Conservation (phyloP, 2,329 filamentous ascomycete species). For the Pseudogymnoascus verrucosus region DNA sequence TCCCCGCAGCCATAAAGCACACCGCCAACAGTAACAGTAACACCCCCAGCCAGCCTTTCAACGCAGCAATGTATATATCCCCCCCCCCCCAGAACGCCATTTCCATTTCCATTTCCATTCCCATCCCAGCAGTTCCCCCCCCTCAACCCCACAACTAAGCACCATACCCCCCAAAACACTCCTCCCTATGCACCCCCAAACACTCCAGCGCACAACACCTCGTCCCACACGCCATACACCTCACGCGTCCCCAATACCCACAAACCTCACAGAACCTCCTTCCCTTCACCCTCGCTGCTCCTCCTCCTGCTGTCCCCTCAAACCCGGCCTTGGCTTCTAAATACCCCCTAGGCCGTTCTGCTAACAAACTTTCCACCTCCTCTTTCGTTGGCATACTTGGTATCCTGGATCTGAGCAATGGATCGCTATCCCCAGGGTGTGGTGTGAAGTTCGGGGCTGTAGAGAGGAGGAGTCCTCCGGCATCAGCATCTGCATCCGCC, state of each 20-base stretch:
- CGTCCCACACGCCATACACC: slow-evolving; percentile 70
- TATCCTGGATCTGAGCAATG: slow-evolving; percentile 49
- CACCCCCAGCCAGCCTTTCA: not conserved
- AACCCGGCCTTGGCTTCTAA: slow-evolving; percentile 49
- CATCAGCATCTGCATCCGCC: slow-evolving; percentile 28
- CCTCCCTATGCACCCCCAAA: slow-evolving; percentile 66
- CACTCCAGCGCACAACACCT: slow-evolving; percentile 71
- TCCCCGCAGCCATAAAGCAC: not conserved
- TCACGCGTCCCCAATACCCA: slow-evolving; percentile 72
- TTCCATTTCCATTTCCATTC: not conserved
- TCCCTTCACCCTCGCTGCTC: slow-evolving; percentile 46
- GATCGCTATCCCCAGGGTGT: slow-evolving; percentile 46
- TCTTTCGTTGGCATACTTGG: slow-evolving; percentile 50
- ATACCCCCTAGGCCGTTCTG: slow-evolving; percentile 59
- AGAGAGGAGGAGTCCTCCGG: not conserved
- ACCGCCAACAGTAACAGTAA: not conserved
- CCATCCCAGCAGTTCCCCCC: not conserved
- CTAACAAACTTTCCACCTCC: slow-evolving; percentile 57
- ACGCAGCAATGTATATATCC: not conserved
- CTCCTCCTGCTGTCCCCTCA: slow-evolving; percentile 30
- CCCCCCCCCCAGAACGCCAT: not conserved
- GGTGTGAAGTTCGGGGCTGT: slow-evolving; percentile 25
- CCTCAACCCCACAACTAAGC: slow-evolving; percentile 15
- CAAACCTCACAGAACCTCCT: slow-evolving; percentile 70
- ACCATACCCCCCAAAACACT: slow-evolving; percentile 60